Evolutionary conservation across 2,329 filamentous ascomycete genomes (phyloP), one percentile per base, ranked within the genome.

Genomic region (Zelopaecilomyces penicillatus): DNA sequence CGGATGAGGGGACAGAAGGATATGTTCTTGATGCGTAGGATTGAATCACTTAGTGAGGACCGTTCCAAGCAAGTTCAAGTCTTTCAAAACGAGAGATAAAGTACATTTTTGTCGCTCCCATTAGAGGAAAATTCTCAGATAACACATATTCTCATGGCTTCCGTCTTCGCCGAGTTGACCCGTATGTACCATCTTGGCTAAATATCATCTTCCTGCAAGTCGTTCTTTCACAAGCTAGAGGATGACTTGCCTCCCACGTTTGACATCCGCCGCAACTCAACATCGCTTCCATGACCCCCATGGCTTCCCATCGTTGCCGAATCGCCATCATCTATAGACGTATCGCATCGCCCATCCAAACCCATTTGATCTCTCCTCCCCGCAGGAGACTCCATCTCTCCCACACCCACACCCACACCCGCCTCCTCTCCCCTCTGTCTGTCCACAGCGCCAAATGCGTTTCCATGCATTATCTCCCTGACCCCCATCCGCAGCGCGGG

Each of bases 241-340:
- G 37, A 6, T 3, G 49, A 52, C 47, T 62, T 61, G 7, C 48
- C 50, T 6, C 53, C 49, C 4, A 43, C 47, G 29, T 58, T 57
- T 4, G 52, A 47, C 49, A 63, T 55, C 6, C 55, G 46, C 30
- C 59, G 49, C 45, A 65, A 47, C 49, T 65, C 61, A 29, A 65
- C 58, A 40, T 65, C 60, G 19, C 63, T 65, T 9, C 19, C 19
- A 3, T 19, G 19, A 19, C 19, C 19, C 19, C 19, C 19, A 19
- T 19, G 19, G 19, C 19, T 19, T 19, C 52, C 52, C 33, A 52
- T 44, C 9, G 51, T 53, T 2, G 51, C 55, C 5, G 62, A 64
- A 41, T 63, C 60, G 6, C 42, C 57, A 37, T 58, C 58, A 5
- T 59, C 57, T 41, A 61, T 51, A 31, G 51, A 55, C 9, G 52